These are phyloP conservation scores for Copromyces sp. DNA, from an alignment of 495 filamentous ascomycete species.

Conservation along the genomic window DNA sequence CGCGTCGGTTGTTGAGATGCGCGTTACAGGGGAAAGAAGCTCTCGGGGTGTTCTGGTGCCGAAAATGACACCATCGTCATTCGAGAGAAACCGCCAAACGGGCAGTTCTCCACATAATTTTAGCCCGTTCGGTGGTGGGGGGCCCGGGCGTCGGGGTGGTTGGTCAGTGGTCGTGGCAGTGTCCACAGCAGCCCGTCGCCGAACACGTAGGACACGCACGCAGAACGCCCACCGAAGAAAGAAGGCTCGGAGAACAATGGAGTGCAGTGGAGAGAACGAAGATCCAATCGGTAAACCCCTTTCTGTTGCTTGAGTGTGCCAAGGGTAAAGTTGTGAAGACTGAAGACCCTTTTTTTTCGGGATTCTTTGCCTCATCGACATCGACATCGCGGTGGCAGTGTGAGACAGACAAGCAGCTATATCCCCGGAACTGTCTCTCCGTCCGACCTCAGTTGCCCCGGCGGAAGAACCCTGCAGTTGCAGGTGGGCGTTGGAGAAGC, in stretches of 20 bases:
- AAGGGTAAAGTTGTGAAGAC: neutral
- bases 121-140: too few species aligned
- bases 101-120: neutral
- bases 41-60: neutral
- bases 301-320: neutral
- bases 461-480: neutral
- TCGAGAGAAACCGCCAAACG: slow-evolving; percentile 1
- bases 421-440: neutral
- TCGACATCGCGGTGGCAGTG: neutral
- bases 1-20: neutral
- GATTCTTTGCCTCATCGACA: neutral
- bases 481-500: neutral
- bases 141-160: neutral
- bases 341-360: neutral
- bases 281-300: neutral
- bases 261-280: neutral
- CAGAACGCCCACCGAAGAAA: neutral
- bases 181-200: neutral
- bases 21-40: neutral
- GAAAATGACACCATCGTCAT: slow-evolving; percentile 13
- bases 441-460: neutral
- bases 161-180: neutral
- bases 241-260: neutral
- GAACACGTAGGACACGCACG: neutral
- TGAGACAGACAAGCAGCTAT: neutral